Percentiles rank a stretch among this genome's conserved stretches.
phyloP scores from a whole-genome alignment of 768 basidiomycete genomes.

The Kwoniella mangroviensis region DNA sequence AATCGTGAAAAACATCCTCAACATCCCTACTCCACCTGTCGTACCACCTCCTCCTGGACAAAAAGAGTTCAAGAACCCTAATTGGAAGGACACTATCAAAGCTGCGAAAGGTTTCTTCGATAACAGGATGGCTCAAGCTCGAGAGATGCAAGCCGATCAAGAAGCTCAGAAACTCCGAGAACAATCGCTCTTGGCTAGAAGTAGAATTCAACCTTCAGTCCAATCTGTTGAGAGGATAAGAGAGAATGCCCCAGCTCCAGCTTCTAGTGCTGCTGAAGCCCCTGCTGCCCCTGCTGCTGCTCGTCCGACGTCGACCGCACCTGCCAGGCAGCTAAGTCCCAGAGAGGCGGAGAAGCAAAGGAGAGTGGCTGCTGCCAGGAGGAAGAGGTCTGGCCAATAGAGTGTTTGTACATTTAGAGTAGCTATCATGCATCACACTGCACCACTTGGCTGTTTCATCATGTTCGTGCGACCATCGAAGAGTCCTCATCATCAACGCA shows the following conservation, averaged over 20 bases:
- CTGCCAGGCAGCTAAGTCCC: conserved; percentile 8
- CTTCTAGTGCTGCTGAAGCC: not conserved
- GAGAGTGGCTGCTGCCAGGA: conserved; percentile 32
- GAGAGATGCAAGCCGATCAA: not conserved
- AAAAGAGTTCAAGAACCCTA: conserved; percentile 24
- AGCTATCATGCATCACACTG: conserved; percentile 9
- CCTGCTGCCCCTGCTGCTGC: not conserved
- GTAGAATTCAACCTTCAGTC: not conserved
- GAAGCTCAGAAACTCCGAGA: not conserved
- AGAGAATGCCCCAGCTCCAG: conserved; percentile 2
- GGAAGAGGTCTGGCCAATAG: conserved; percentile 31
- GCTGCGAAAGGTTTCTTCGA: conserved; percentile 22
- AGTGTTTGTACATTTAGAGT: not conserved
- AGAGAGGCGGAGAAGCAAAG: conserved; percentile 32
- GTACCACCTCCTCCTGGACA: conserved; percentile 31
- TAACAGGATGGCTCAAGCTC: not conserved
- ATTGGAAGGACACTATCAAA: conserved; percentile 33
- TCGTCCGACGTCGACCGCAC: not conserved
- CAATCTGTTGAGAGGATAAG: conserved; percentile 20
- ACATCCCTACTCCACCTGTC: conserved; percentile 37
- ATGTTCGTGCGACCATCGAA: not conserved
- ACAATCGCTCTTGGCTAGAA: not conserved
- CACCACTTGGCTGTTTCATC: not conserved
- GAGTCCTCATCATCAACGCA: not conserved
- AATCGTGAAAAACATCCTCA: conserved; percentile 31